These are phyloP conservation scores for Ceratobasidium theobromae DNA, from an alignment of 1,284 basidiomycete genomes.

Conservation along the genomic window DNA sequence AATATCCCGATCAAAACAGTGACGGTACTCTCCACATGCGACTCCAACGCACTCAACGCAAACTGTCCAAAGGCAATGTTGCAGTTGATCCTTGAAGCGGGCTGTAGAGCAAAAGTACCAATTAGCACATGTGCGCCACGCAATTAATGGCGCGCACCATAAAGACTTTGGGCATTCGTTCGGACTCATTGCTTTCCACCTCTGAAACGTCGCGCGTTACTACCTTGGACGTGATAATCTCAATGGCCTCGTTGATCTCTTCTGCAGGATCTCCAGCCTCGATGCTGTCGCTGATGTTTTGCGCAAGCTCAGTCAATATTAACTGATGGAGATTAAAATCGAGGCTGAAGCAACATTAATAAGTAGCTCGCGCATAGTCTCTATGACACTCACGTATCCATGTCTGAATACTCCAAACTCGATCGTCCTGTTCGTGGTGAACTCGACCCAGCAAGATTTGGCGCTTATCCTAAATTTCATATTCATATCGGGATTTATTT, in stretches of 20 bases:
- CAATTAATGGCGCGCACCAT: conserved; percentile 53
- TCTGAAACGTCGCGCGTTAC: conserved; percentile 46
- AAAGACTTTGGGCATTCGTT: conserved; percentile 50
- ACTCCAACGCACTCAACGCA: conserved; percentile 61
- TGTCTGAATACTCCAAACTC: not conserved
- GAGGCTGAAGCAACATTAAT: conserved; percentile 41
- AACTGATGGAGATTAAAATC: conserved; percentile 72
- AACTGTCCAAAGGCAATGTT: conserved; percentile 77
- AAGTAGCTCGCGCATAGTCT: not conserved
- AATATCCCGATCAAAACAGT: conserved; percentile 65
- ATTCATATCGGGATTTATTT: too few relatives aligned
- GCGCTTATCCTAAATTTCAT: too few relatives aligned
- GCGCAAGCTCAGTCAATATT: conserved; percentile 78
- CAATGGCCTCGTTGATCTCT: conserved; percentile 51
- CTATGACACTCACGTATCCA: conserved; percentile 14
- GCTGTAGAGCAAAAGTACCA: conserved; percentile 40
- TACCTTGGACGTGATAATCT: conserved; percentile 63
- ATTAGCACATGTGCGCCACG: too few relatives aligned
- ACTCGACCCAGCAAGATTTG: not conserved
- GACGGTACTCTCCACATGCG: conserved; percentile 53
- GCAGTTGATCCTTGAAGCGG: conserved; percentile 68
- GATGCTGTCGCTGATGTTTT: conserved; percentile 48
- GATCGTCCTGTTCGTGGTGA: not conserved
- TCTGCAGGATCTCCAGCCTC: conserved; percentile 20
- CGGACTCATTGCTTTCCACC: conserved; percentile 37